These are phyloP conservation scores for Euphorbia celastroides DNA, from an alignment of 441 rosid genomes.

Conservation along the genomic window DNA sequence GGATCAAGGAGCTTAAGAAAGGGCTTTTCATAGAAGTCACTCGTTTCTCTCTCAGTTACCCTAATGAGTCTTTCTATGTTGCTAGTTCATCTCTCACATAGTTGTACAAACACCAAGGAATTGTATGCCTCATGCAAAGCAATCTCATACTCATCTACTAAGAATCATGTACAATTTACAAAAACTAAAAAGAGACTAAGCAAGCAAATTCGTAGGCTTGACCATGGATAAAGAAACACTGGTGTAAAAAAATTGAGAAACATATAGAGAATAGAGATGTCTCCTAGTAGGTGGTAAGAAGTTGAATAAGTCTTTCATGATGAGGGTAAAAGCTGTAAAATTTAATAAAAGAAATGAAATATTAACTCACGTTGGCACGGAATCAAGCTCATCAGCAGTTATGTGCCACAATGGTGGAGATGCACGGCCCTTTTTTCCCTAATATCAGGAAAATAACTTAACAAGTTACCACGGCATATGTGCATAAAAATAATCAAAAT, in stretches of 20 bases:
- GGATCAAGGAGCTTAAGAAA: not conserved
- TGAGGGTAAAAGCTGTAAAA: not conserved
- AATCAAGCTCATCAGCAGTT: constrained; percentile 62
- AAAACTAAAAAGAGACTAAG: not conserved
- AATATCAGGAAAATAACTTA: constrained; percentile 16
- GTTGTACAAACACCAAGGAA: not conserved
- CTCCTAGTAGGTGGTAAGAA: not conserved
- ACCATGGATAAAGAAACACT: not conserved
- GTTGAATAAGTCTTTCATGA: not conserved
- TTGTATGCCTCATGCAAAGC: not conserved
- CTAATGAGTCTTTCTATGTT: not conserved
- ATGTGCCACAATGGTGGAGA: constrained; percentile 71
- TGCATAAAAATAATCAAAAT: not conserved
- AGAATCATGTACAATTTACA: not conserved
- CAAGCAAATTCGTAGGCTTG: not conserved
- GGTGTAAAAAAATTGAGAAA: not conserved
- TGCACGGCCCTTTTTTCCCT: constrained; percentile 85
- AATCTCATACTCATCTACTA: not conserved
- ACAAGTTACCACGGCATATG: constrained; percentile 1
- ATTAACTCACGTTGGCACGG: constrained; percentile 58
- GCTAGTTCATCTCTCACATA: not conserved
- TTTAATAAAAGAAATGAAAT: constrained; percentile 1
- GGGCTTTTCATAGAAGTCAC: not conserved
- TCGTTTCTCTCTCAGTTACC: not conserved
- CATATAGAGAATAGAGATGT: not conserved